Evolutionary conservation across 208 protist species (phyloP).

Genomic region (Trypanosoma caninum): DNA sequence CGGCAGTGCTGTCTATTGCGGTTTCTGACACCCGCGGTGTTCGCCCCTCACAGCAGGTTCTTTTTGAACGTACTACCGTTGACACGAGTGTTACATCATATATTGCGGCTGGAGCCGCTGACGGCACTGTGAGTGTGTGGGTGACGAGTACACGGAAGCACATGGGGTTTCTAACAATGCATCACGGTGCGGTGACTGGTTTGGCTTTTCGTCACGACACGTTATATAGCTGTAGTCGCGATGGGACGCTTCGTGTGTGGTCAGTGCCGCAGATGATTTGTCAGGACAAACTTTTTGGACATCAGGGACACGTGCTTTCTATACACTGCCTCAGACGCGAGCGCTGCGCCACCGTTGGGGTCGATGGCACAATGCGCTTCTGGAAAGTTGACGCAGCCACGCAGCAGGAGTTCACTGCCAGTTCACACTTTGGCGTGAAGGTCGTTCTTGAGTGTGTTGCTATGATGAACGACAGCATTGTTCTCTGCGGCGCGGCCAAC

Average conservation of each 20-base stretch:
- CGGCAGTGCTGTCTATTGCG: slow-evolving; percentile 67
- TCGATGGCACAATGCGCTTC: slow-evolving; percentile 86
- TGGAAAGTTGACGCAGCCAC: slow-evolving; percentile 88
- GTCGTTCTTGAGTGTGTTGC: slow-evolving; percentile 68
- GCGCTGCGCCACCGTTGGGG: slow-evolving; percentile 72
- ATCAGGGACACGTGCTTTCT: slow-evolving; percentile 58
- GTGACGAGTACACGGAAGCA: slow-evolving; percentile 54
- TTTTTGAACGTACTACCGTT: slow-evolving; percentile 82
- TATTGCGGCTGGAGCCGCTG: slow-evolving; percentile 66
- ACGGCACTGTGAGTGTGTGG: slow-evolving; percentile 84
- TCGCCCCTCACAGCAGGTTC: slow-evolving; percentile 51
- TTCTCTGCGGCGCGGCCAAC: slow-evolving; percentile 64
- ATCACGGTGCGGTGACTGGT: slow-evolving; percentile 80
- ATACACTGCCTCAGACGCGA: slow-evolving; percentile 68
- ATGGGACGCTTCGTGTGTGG: slow-evolving; percentile 87
- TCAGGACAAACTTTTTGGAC: slow-evolving; percentile 86
- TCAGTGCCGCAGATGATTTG: slow-evolving; percentile 79
- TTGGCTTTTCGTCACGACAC: slow-evolving; percentile 77
- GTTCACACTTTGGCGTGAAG: slow-evolving; percentile 22
- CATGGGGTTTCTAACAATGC: slow-evolving; percentile 81
- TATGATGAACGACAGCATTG: slow-evolving; percentile 79
- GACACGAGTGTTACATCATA: slow-evolving; percentile 78
- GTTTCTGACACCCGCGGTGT: slow-evolving; percentile 72
- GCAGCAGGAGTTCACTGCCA: slow-evolving; percentile 47
- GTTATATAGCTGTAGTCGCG: slow-evolving; percentile 69